Evolutionary conservation across 1,139 yeast genomes (phyloP).

Genomic region (Yamadazyma blattariae): DNA sequence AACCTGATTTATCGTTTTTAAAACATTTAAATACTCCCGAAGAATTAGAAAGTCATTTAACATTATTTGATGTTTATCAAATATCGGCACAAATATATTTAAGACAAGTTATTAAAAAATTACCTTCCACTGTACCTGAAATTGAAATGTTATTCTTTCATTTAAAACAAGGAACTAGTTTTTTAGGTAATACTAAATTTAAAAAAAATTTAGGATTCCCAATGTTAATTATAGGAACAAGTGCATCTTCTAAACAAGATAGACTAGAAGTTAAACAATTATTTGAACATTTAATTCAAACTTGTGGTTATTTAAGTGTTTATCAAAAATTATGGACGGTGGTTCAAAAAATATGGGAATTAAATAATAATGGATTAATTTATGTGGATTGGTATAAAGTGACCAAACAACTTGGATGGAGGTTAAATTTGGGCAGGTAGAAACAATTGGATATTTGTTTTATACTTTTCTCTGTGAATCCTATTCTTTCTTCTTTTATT

Average conservation of each 20-base stretch:
- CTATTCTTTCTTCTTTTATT: too few species aligned
- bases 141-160: slow-evolving; percentile 7
- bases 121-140: slow-evolving; percentile 9
- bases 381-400: slow-evolving; percentile 12
- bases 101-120: slow-evolving; percentile 4
- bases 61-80: slow-evolving; percentile 5
- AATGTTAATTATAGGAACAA: slow-evolving; percentile 5
- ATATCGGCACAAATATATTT: slow-evolving; percentile 4
- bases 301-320: slow-evolving; percentile 6
- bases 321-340: slow-evolving; percentile 5
- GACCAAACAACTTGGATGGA: slow-evolving; percentile 11
- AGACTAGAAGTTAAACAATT: neutral
- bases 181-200: slow-evolving; percentile 3
- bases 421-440: slow-evolving; percentile 10
- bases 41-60: slow-evolving; percentile 5
- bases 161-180: slow-evolving; percentile 2
- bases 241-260: slow-evolving; percentile 5
- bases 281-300: slow-evolving; percentile 3
- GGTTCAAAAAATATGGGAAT: slow-evolving; percentile 8
- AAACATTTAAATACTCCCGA: slow-evolving; percentile 4
- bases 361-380: slow-evolving; percentile 7
- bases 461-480: too few species aligned
- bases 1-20: slow-evolving; percentile 4
- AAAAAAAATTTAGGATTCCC: slow-evolving; percentile 10
- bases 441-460: too few species aligned